Evolutionary conservation across 805 yeast genomes (phyloP).

Genomic region (Clavispora santaluciae): DNA sequence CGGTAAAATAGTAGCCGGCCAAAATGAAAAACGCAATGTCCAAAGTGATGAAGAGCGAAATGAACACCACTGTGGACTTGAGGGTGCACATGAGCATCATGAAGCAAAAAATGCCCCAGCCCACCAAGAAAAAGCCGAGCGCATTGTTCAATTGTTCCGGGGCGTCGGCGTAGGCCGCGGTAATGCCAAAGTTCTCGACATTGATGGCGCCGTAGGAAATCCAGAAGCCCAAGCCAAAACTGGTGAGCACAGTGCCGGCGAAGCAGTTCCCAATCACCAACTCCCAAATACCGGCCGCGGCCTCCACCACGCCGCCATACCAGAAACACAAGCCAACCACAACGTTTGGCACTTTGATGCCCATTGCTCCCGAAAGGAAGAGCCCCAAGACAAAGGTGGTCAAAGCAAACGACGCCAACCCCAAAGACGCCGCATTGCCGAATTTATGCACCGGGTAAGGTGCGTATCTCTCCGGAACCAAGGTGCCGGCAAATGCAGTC

Average conservation of each 20-base stretch:
- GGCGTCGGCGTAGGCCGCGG: constrained; percentile 40
- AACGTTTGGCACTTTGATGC: constrained; percentile 39
- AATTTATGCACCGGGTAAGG: constrained; percentile 43
- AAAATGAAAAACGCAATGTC: constrained; percentile 51
- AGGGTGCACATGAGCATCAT: constrained; percentile 51
- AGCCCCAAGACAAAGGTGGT: constrained; percentile 47
- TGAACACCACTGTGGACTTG: constrained; percentile 47
- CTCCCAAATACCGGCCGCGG: constrained; percentile 50
- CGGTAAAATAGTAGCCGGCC: constrained; percentile 48
- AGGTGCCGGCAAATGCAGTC: constrained; percentile 59
- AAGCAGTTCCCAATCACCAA: constrained; percentile 49
- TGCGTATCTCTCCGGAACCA: constrained; percentile 43
- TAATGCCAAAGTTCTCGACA: constrained; percentile 54
- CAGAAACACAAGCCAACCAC: constrained; percentile 44
- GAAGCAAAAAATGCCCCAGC: constrained; percentile 63
- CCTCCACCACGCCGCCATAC: constrained; percentile 47
- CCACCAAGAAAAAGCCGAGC: constrained; percentile 53
- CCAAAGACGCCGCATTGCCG: constrained; percentile 52
- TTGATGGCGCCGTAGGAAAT: constrained; percentile 43
- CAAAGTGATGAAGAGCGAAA: constrained; percentile 48
- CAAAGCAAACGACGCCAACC: constrained; percentile 45
- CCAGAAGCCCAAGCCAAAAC: constrained; percentile 53
- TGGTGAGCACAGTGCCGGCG: constrained; percentile 49
- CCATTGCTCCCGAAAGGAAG: constrained; percentile 41
- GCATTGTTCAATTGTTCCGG: constrained; percentile 44